A percentile compares a stretch with the other conserved stretches of the same genome.
phyloP scores from a whole-genome alignment of 495 filamentous ascomycete species.

The Aspergillus cavernicola region DNA sequence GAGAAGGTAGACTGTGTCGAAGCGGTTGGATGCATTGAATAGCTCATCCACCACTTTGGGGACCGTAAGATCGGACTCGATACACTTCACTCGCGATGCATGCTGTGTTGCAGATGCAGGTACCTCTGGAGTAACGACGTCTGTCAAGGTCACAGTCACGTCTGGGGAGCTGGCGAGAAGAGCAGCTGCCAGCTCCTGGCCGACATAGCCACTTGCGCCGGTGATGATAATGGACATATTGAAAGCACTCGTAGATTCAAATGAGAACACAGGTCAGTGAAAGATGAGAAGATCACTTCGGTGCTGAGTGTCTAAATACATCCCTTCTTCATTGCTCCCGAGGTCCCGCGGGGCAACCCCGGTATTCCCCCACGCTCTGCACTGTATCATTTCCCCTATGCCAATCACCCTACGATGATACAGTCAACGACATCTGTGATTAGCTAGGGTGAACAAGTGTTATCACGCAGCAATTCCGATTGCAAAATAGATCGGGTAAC shows the following conservation, averaged over 20 bases:
- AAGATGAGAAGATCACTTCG: neutral
- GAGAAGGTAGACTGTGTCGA: constrained; percentile 68
- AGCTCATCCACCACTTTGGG: constrained; percentile 55
- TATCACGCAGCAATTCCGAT: constrained; percentile 33
- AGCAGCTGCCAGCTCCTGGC: constrained; percentile 59
- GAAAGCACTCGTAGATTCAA: too few species aligned
- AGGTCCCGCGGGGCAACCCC: constrained; percentile 2
- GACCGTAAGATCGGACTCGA: constrained; percentile 62
- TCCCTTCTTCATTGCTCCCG: neutral
- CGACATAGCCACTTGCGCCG: constrained; percentile 68
- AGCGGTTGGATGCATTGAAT: constrained; percentile 34
- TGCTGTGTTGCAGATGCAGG: constrained; percentile 47
- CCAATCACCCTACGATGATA: neutral
- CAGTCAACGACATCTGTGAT: neutral
- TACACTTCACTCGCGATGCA: constrained; percentile 38
- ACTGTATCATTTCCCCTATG: neutral
- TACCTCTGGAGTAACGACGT: constrained; percentile 54
- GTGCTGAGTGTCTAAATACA: neutral
- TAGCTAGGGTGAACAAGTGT: neutral
- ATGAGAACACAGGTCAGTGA: too few species aligned
- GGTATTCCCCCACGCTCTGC: constrained; percentile 6
- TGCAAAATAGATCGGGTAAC: constrained; percentile 23
- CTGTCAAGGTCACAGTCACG: constrained; percentile 59
- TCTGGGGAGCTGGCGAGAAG: constrained; percentile 53
- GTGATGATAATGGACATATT: constrained; percentile 66